These are phyloP conservation scores for Myriosclerotinia curreyana DNA, from an alignment of 2,329 filamentous ascomycete genomes.

Conservation along the genomic window DNA sequence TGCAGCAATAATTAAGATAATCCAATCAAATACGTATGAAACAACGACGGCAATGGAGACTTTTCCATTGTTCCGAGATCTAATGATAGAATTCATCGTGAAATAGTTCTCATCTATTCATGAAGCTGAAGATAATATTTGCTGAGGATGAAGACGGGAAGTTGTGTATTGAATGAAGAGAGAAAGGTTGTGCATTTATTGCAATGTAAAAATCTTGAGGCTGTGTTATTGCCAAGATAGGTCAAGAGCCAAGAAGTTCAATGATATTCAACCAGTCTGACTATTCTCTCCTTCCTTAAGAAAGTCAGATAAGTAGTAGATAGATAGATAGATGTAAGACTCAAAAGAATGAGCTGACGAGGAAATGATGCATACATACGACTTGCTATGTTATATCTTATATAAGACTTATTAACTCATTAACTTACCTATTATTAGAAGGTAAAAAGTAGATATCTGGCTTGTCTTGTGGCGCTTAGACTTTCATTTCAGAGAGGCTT, in stretches of 20 bases:
- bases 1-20: conserved; percentile 15
- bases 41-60: conserved; percentile 9
- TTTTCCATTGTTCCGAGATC: conserved; percentile 18
- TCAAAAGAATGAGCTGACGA: background rate
- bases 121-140: background rate
- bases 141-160: background rate
- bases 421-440: too few species aligned
- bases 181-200: background rate
- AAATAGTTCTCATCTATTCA: background rate
- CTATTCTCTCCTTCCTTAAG: too few species aligned
- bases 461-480: background rate
- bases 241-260: background rate
- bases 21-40: conserved; percentile 22
- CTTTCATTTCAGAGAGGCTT: background rate
- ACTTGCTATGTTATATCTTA: too few species aligned
- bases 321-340: too few species aligned
- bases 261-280: background rate
- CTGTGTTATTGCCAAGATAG: conserved; percentile 12
- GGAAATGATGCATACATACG: background rate
- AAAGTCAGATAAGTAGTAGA: too few species aligned
- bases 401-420: too few species aligned
- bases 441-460: too few species aligned
- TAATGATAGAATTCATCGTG: conserved; percentile 14
- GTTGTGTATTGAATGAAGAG: background rate
- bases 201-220: conserved; percentile 4